These are phyloP conservation scores for Fonsecaea monophora DNA, from an alignment of 2,329 filamentous ascomycete species.

Conservation along the genomic window DNA sequence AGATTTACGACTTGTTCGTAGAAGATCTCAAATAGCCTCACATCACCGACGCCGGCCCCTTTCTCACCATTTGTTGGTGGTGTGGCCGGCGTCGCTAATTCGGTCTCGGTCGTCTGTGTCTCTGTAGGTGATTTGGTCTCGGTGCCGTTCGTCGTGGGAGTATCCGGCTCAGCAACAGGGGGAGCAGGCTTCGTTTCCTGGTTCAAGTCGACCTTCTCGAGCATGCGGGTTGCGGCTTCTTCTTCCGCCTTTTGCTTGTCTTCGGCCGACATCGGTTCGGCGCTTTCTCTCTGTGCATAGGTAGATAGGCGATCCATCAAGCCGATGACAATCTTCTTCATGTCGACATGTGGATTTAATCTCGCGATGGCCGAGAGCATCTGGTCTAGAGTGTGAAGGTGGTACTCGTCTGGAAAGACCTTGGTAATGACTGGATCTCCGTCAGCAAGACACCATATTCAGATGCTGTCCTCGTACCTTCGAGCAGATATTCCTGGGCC, in stretches of 20 bases:
- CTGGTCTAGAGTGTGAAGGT: conserved; percentile 94
- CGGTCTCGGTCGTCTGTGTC: conserved; percentile 47
- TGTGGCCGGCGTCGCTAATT: conserved; percentile 37
- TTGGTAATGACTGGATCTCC: conserved; percentile 80
- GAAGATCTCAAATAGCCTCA: conserved; percentile 96
- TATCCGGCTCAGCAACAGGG: conserved; percentile 38
- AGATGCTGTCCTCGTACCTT: conserved; percentile 58
- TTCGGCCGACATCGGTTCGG: conserved; percentile 69
- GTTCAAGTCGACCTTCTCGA: conserved; percentile 77
- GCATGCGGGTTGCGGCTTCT: conserved; percentile 76
- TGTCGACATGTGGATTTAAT: conserved; percentile 93
- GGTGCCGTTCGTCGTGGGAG: conserved; percentile 45
- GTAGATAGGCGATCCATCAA: conserved; percentile 95
- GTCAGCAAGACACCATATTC: conserved; percentile 1
- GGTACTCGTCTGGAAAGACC: conserved; percentile 98
- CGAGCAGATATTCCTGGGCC: conserved; percentile 94
- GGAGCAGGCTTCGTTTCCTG: conserved; percentile 44
- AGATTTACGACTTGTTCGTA: conserved; percentile 94
- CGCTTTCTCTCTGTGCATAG: conserved; percentile 86
- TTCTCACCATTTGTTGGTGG: conserved; percentile 45
- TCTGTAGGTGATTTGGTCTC: conserved; percentile 31
- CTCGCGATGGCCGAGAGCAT: conserved; percentile 91
- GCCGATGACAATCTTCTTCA: conserved; percentile 97
- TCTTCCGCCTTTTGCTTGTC: conserved; percentile 80
- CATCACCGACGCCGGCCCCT: conserved; percentile 60